Percentiles rank a stretch among this genome's conserved stretches.
Conservation (phyloP, 306 rosid genomes). For the Cicer arietinum region DNA sequence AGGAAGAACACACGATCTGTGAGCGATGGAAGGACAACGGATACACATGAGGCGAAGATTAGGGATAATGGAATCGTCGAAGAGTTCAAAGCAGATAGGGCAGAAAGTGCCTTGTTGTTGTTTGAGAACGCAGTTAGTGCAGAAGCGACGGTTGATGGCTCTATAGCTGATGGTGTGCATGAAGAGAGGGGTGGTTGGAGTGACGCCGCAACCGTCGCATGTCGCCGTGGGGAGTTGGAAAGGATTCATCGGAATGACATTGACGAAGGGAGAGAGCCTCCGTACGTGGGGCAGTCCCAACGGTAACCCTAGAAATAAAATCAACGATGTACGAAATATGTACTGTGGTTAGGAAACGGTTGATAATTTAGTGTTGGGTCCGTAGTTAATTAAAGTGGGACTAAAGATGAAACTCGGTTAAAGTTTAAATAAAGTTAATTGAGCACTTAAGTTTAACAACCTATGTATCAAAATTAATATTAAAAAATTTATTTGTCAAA, state of each 20-base stretch:
- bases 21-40: conserved; percentile 71
- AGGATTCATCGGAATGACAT: conserved; percentile 53
- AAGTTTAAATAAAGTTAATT: too few relatives aligned
- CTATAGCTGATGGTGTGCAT: conserved; percentile 60
- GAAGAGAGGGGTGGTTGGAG: conserved; percentile 41
- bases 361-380: too few relatives aligned
- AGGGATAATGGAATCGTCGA: conserved; percentile 53
- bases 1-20: conserved; percentile 55
- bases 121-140: conserved; percentile 78
- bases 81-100: conserved; percentile 69
- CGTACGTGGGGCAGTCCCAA: conserved; percentile 34
- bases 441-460: too few relatives aligned
- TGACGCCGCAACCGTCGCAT: conserved; percentile 58
- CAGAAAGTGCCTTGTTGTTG: conserved; percentile 66
- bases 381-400: too few relatives aligned
- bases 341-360: conserved; percentile 8
- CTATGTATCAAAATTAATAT: too few relatives aligned
- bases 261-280: conserved; percentile 30
- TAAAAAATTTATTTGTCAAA: too few relatives aligned
- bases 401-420: too few relatives aligned
- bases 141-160: conserved; percentile 49
- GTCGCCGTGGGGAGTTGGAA: not conserved
- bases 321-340: not conserved
- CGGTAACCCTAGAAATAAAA: conserved; percentile 54
- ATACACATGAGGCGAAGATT: conserved; percentile 67